Percentiles rank a stretch among this genome's conserved stretches.
phyloP scores from a whole-genome alignment of 345 rosid species.

The Gossypium raimondii region DNA sequence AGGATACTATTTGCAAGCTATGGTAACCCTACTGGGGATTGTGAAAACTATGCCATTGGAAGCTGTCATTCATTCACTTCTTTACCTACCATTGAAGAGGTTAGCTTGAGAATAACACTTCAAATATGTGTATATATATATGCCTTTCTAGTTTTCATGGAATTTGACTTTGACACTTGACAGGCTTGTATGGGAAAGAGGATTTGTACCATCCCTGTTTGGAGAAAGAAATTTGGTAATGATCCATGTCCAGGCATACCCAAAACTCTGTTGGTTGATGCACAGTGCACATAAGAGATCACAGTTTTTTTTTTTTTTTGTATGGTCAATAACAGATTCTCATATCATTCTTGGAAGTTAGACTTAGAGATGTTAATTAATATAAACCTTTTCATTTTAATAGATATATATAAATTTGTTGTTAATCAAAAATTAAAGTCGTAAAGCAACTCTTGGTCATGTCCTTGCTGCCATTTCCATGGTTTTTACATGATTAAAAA shows the following conservation, averaged over 20 bases:
- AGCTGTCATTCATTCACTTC: slow-evolving; percentile 47
- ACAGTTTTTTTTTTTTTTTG: slow-evolving; percentile 1
- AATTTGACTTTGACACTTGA: slow-evolving; percentile 1
- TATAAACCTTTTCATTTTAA: background rate
- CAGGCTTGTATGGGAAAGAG: slow-evolving; percentile 57
- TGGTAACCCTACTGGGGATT: slow-evolving; percentile 24
- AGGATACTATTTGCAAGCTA: slow-evolving; percentile 29
- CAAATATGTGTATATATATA: no score
- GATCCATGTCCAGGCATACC: slow-evolving; percentile 50
- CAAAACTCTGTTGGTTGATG: slow-evolving; percentile 54
- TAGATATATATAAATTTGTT: no score
- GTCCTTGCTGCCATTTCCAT: no score
- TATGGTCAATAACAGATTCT: no score
- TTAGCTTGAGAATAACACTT: slow-evolving; percentile 11
- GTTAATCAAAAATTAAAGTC: no score
- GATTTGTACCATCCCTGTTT: slow-evolving; percentile 41
- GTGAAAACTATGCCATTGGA: slow-evolving; percentile 35
- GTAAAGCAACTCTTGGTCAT: no score
- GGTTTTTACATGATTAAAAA: no score
- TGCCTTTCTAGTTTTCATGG: background rate
- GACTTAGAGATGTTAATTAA: slow-evolving; percentile 13
- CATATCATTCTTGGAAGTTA: no score
- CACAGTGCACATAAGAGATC: slow-evolving; percentile 40
- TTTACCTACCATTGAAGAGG: slow-evolving; percentile 39
- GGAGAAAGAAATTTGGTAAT: slow-evolving; percentile 33